phyloP scores from a whole-genome alignment of 208 protist genomes.

The Trypanosoma congolense region DNA sequence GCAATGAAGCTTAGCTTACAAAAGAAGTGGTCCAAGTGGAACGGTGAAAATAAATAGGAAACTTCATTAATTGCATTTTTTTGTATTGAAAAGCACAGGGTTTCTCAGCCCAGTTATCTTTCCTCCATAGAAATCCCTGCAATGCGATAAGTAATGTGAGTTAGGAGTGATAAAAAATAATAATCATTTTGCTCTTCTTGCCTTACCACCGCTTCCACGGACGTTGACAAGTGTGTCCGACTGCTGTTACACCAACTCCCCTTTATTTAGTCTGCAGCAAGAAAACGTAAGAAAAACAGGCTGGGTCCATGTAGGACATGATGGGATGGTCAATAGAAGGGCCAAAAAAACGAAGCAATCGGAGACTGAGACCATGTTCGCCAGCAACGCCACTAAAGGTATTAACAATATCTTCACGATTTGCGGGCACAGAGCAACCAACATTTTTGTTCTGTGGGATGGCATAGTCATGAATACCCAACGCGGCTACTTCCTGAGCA shows the following conservation, averaged over 20 bases:
- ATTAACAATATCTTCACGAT: conserved; percentile 27
- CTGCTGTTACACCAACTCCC: not conserved
- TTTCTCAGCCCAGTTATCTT: no score
- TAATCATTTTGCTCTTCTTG: no score
- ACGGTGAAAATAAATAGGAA: no score
- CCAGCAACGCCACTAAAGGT: conserved; percentile 39
- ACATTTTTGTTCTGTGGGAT: conserved; percentile 2
- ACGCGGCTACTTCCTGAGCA: conserved; percentile 56
- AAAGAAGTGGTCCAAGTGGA: no score
- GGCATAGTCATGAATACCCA: conserved; percentile 55
- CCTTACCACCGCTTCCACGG: no score
- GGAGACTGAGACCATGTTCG: conserved; percentile 37
- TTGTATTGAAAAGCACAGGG: no score
- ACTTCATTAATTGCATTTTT: no score
- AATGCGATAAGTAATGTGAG: no score
- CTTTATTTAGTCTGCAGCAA: conserved; percentile 32
- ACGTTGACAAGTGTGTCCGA: no score
- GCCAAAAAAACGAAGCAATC: conserved; percentile 58
- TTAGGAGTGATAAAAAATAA: no score
- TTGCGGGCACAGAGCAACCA: conserved; percentile 13
- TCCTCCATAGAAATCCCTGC: no score
- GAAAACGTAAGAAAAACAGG: conserved; percentile 58
- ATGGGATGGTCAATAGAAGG: conserved; percentile 64
- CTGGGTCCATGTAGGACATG: conserved; percentile 42
- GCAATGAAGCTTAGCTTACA: no score